Evolutionary conservation across 768 basidiomycete genomes (phyloP), one percentile per base, ranked within the genome.

Genomic region (Ephemerocybe angulata): DNA sequence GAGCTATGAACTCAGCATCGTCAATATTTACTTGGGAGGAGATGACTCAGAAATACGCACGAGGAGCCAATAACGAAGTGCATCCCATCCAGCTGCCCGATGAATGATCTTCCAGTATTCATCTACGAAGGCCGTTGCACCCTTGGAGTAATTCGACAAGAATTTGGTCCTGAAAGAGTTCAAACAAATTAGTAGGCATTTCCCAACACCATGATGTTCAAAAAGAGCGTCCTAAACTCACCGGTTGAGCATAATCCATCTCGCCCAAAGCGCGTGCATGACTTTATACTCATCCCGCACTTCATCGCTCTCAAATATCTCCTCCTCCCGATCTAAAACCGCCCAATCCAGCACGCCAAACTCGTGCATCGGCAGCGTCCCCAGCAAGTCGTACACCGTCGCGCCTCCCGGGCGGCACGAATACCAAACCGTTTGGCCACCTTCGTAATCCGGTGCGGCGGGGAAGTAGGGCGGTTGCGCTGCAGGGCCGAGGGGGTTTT

Each of bases 221-320:
- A 27, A 24, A 30, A 24, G 52, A 49, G 15, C 13, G 24, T 24
- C 38, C 40, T 17, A 47, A 5, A 55, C 72, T 48, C 47, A 85
- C 86, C 81, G 70, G 61, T 87, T 77, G 29, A 84, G 64, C 49
- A 84, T 67, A 3, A 90, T 87, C 88, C 88, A 91, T 50, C 90
- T 65, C 12, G 73, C 81, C 89, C 89, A 91, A 12, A 91, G 69
- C 4, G 88, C 87, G 53, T 83, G 81, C 74, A 92, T 86, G 6
- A 90, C 83, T 65, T 91, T 92, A 55, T 87, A 82, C 58, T 90
- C 87, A 54, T 89, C 88, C 37, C 74, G 73, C 11, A 90, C 72
- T 61, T 90, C 84, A 56, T 88, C 85, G 42, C 79, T 70, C 57
- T 89, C 86, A 54, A 82, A 90, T 0, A 91, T 74, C 58, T 90